Base-by-base conservation (phyloP, 345 rosid genomes). In the Microcos paniculata region DNA sequence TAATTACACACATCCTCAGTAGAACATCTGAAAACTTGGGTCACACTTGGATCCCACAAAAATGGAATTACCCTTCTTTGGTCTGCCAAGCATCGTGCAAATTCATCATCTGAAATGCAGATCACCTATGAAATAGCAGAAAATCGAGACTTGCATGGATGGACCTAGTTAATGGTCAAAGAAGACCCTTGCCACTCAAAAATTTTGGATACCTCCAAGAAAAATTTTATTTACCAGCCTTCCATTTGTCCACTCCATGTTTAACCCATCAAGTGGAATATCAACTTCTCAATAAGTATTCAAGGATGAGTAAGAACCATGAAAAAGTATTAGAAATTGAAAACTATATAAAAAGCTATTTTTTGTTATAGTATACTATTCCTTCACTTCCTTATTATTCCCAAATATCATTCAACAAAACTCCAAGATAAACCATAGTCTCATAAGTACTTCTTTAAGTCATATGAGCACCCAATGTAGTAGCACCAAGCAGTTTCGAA, bases 211-310 rank as follows among this genome's bases (percentile, higher is more conserved):
- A 43, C 12, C 52, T 66, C 70, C 31, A 66, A 8, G 8, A 42
- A 43, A 19, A 15, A 23, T 42, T 49, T 23, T 6, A 14, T 23
- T 23, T 43, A 66, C 23, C 52, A 30, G 3, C 31, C 42, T 65
- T 23, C 70, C 70, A 42, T 42, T 57, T 40, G 48, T 65, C 19
- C 13, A 42, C 33, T 43, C 53, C n/a, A 43, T 66, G 24, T 66
- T 43, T 43, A 66, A 66, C 31, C 70, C 49, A 64, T 40, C 28
- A 64, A 64, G 48, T 40, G 19, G 69, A 64, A 40, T 40, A 64
- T 40, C 10, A 21, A n/a, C 28, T 40, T 64, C 70, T 21, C 51
- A 64, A 64, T n/a, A 40, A 40, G 49, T 13, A 40, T n/a, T 64
- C 40, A 64, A 64, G 33, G 6, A 64, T 21, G 51, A 21, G 19